These are phyloP conservation scores for Coprinellus micaceus DNA, from an alignment of 768 basidiomycete species.

Conservation along the genomic window DNA sequence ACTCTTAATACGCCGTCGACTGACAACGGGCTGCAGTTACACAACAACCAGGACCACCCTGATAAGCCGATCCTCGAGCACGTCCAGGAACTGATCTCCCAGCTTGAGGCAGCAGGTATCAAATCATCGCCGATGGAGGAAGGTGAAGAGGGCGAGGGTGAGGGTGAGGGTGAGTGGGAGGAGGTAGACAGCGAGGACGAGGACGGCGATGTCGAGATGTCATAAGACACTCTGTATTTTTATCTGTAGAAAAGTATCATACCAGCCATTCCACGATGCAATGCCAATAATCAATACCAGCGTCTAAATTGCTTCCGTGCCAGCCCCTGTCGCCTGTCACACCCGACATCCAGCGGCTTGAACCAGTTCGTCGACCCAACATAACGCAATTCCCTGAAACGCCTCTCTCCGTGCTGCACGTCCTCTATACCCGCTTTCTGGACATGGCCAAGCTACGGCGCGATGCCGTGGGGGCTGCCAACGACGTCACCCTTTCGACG, in stretches of 20 bases:
- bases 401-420: neutral
- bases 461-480: no score
- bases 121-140: constrained; percentile 57
- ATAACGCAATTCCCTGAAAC: neutral
- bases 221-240: constrained; percentile 23
- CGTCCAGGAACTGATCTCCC: constrained; percentile 64
- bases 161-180: no score
- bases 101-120: constrained; percentile 66
- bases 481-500: constrained; percentile 19
- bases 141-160: constrained; percentile 50
- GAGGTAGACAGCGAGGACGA: constrained; percentile 55
- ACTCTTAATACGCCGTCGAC: neutral
- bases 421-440: constrained; percentile 5
- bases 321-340: no score
- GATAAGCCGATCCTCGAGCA: constrained; percentile 78
- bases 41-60: constrained; percentile 65
- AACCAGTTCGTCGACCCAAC: no score
- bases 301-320: no score
- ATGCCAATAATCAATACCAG: neutral
- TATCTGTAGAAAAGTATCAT: constrained; percentile 28
- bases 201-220: constrained; percentile 58
- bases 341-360: no score
- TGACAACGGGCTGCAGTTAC: constrained; percentile 45
- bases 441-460: constrained; percentile 47
- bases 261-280: constrained; percentile 8